Conservation (phyloP, 306 rosid species). For the Citrullus colocynthis region DNA sequence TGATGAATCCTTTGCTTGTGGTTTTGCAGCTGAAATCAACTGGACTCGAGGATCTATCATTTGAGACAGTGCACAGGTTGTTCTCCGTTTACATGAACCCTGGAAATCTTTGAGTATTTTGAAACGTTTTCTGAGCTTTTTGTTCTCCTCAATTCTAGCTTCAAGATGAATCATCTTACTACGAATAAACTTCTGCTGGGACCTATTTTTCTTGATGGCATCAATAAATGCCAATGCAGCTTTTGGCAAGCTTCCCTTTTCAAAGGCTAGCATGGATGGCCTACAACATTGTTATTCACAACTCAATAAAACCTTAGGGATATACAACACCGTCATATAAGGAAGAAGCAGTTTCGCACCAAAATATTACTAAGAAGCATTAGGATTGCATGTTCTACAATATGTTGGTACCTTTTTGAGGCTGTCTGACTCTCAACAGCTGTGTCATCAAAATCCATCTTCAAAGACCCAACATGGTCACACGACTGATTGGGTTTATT, state of each 20-base stretch:
- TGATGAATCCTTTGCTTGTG: constrained; percentile 23
- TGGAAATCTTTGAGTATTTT: constrained; percentile 76
- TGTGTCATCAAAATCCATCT: not conserved
- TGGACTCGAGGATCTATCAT: constrained; percentile 61
- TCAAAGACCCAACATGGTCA: not conserved
- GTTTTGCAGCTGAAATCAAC: constrained; percentile 48
- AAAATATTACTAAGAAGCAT: not conserved
- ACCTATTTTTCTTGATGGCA: constrained; percentile 71
- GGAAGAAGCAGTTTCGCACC: constrained; percentile 7
- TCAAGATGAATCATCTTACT: constrained; percentile 53
- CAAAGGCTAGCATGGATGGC: constrained; percentile 19
- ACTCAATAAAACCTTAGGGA: constrained; percentile 13
- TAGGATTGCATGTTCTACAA: not conserved
- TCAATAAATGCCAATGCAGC: constrained; percentile 51
- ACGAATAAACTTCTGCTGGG: constrained; percentile 48
- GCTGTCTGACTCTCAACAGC: not conserved
- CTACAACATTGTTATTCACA: constrained; percentile 17
- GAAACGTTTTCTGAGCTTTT: constrained; percentile 34
- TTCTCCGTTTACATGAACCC: constrained; percentile 49
- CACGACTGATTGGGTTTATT: not conserved
- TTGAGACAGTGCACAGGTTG: constrained; percentile 52
- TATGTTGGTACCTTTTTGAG: not conserved
- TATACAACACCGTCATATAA: constrained; percentile 7
- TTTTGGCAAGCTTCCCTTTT: constrained; percentile 41
- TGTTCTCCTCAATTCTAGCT: constrained; percentile 76